Conservation (phyloP, 208 protist species). For the Leishmania martiniquensis region DNA sequence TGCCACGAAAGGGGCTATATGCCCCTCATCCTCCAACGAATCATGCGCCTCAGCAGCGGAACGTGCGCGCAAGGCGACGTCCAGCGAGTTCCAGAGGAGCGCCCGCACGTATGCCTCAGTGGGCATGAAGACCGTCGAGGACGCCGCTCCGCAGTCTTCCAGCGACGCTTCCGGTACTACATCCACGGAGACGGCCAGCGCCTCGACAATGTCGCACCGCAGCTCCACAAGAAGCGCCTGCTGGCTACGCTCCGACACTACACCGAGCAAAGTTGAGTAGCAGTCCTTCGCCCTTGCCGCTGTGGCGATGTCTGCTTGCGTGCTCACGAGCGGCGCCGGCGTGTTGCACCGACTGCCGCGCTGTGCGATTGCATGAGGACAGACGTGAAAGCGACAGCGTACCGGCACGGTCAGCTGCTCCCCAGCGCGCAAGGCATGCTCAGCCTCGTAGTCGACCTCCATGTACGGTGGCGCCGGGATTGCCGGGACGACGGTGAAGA, state of each 20-base stretch:
- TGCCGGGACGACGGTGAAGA: conserved; percentile 62
- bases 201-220: conserved; percentile 65
- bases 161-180: conserved; percentile 31
- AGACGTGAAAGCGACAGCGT: conserved; percentile 51
- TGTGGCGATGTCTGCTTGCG: neutral
- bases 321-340: neutral
- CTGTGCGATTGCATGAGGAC: neutral
- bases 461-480: conserved; percentile 55
- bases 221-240: conserved; percentile 76
- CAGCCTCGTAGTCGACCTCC: conserved; percentile 45
- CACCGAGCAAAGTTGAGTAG: conserved; percentile 53
- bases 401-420: conserved; percentile 59
- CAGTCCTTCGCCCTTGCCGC: conserved; percentile 16
- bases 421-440: conserved; percentile 57
- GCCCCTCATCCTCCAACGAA: neutral
- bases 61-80: conserved; percentile 6
- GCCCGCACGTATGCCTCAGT: conserved; percentile 38
- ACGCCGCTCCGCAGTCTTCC: neutral
- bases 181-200: conserved; percentile 61
- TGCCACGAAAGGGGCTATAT: neutral
- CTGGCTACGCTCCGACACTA: conserved; percentile 56
- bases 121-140: conserved; percentile 8
- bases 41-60: neutral
- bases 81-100: conserved; percentile 41
- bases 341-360: neutral